Base-by-base conservation (phyloP, 116 monocot genomes). In the Dioscorea cayenensis region DNA sequence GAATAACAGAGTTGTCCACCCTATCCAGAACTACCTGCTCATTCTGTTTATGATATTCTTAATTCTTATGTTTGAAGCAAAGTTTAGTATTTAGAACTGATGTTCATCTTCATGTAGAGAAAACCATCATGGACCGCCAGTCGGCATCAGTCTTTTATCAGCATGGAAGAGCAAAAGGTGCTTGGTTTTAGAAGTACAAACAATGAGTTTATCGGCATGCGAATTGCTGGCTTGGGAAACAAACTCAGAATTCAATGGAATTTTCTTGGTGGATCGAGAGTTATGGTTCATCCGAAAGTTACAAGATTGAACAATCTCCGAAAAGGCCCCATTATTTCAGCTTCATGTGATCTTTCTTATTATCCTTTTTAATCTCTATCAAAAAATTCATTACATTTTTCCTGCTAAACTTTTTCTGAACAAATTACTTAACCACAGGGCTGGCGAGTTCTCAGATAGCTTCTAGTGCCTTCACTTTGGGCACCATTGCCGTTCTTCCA, bases 401-500 rank as follows among this genome's bases (percentile, higher is more conserved):
- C 14, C 35, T 65, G 18, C 17, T 16, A 65, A 7, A 7, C 28
- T 60, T 48, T 66, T 37, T 60, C 35, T 71, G 49, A 23, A 70
- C 13, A 38, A 65, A 50, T 77, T 64, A 32, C 49, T 60, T 65
- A 9, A 18, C 36, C 16, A 28, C 83, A 95, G 95, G 79, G 78
- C 19, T 92, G 35, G 59, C 80, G 38, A 81, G 75, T 52, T 79
- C 92, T 29, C 84, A 89, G 69, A 83, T 93, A 63, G 96, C 97
- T 25, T 79, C 78, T 74, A 77, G 37, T 82, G 95, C 92, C 68
- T 97, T 97, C 80, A 97, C 92, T 22, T 78, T 75, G 75, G 90
- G 90, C 71, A 97, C 97, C 9, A 58, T 90, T 77, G 86, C 90
- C 32, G 97, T 97, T 43, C 90, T 97, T 76, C 97, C 97, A 14